Percentiles rank a stretch among this genome's conserved stretches.
Evolutionary conservation across 495 filamentous ascomycete genomes (phyloP).

Genomic region (Penicillium cinerascens): DNA sequence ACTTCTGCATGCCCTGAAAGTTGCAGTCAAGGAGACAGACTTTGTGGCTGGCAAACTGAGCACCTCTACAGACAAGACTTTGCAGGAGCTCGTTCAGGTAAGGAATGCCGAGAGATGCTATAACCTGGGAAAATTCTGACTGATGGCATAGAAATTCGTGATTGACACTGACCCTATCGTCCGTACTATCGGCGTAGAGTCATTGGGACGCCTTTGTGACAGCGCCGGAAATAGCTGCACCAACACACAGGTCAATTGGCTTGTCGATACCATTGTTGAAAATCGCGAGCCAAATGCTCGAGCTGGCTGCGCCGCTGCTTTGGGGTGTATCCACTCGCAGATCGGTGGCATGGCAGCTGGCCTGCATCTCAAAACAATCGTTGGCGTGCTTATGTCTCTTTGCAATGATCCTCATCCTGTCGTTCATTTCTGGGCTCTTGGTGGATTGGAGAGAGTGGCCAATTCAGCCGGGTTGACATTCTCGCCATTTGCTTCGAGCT

Average conservation of each 20-base stretch:
- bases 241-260: constrained; percentile 78
- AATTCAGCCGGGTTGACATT: constrained; percentile 93
- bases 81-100: constrained; percentile 78
- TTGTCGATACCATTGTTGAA: constrained; percentile 90
- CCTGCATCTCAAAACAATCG: constrained; percentile 94
- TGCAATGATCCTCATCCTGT: constrained; percentile 94
- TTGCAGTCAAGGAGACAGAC: constrained; percentile 73
- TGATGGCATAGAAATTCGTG: constrained; percentile 57
- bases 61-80: constrained; percentile 74
- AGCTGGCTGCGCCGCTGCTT: constrained; percentile 88
- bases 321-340: constrained; percentile 91
- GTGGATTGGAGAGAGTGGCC: constrained; percentile 80
- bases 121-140: constrained; percentile 8
- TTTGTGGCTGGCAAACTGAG: constrained; percentile 71
- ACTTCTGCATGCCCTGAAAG: constrained; percentile 74
- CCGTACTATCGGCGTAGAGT: constrained; percentile 79
- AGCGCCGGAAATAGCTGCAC: constrained; percentile 86
- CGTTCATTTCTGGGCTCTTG: constrained; percentile 94
- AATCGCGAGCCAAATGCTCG: constrained; percentile 91
- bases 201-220: constrained; percentile 85
- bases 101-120: constrained; percentile 4
- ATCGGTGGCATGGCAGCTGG: constrained; percentile 98
- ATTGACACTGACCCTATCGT: constrained; percentile 80
- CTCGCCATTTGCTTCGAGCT: constrained; percentile 82
- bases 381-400: constrained; percentile 90